These are phyloP conservation scores for Mycena galopus DNA, from an alignment of 768 basidiomycete genomes.

Conservation along the genomic window DNA sequence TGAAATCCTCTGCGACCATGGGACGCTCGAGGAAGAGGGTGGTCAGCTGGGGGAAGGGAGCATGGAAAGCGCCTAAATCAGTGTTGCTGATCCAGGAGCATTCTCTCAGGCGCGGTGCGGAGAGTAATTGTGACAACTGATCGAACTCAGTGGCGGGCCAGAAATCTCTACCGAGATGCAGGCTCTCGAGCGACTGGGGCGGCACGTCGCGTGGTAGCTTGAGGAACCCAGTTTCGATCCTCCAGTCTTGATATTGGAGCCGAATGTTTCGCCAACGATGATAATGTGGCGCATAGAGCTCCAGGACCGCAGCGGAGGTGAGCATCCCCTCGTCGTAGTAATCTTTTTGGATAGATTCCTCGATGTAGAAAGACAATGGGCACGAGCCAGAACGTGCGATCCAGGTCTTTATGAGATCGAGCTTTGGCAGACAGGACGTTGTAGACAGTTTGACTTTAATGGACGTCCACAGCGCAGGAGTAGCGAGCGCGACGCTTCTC, in stretches of 20 bases:
- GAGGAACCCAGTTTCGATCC: constrained; percentile 37
- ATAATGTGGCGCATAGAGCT: constrained; percentile 43
- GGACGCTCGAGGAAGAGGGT: constrained; percentile 42
- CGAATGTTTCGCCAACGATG: constrained; percentile 43
- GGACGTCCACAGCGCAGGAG: constrained; percentile 41
- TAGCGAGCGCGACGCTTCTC: constrained; percentile 40
- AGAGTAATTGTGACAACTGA: constrained; percentile 39
- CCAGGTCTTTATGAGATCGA: constrained; percentile 40
- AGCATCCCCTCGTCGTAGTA: constrained; percentile 11
- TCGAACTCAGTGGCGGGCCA: constrained; percentile 33
- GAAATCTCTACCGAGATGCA: constrained; percentile 41
- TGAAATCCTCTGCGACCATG: constrained; percentile 37
- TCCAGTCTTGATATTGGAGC: constrained; percentile 40
- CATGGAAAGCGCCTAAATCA: constrained; percentile 34
- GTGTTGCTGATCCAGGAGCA: constrained; percentile 41
- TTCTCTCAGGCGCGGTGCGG: constrained; percentile 42
- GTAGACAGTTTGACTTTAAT: constrained; percentile 33
- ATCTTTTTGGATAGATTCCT: constrained; percentile 29
- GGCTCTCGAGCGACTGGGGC: constrained; percentile 42
- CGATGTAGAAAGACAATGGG: constrained; percentile 44
- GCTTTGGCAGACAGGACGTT: constrained; percentile 24
- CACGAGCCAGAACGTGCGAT: constrained; percentile 43
- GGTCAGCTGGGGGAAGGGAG: constrained; percentile 46
- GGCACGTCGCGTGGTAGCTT: constrained; percentile 29
- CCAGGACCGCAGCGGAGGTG: constrained; percentile 37